A percentile compares a stretch with the other conserved stretches of the same genome.
Conservation (phyloP, 2,329 filamentous ascomycete species). For the Fusarium lyarnte region DNA sequence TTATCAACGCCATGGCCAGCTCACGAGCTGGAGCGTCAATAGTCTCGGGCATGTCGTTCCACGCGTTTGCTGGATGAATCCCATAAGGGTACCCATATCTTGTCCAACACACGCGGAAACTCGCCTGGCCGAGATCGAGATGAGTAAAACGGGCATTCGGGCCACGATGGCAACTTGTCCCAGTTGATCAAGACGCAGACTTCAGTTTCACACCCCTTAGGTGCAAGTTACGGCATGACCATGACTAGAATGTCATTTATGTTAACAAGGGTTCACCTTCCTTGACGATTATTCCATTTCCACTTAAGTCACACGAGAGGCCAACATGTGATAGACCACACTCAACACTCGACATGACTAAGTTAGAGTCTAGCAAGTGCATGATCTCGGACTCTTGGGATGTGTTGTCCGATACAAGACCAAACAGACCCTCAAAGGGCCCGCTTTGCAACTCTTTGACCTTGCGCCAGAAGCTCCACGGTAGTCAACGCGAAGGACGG, state of each 20-base stretch:
- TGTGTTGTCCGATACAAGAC: slow-evolving; percentile 5
- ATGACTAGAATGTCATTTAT: not conserved
- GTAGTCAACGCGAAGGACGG: not conserved
- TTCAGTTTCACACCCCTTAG: slow-evolving; percentile 3
- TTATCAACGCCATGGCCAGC: slow-evolving; percentile 25
- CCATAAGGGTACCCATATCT: not conserved
- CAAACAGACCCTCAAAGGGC: slow-evolving; percentile 1
- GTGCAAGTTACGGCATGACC: not conserved
- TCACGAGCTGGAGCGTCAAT: slow-evolving; percentile 10
- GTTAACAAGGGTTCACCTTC: slow-evolving; percentile 6
- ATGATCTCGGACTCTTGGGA: slow-evolving; percentile 2
- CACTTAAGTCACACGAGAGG: slow-evolving; percentile 17
- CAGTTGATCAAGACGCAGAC: not conserved
- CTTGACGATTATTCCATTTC: slow-evolving; percentile 25
- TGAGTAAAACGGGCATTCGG: not conserved
- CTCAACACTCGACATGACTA: slow-evolving; percentile 7
- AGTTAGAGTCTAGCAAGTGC: slow-evolving; percentile 3
- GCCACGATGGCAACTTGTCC: slow-evolving; percentile 2
- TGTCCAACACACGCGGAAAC: not conserved
- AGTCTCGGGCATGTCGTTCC: slow-evolving; percentile 9
- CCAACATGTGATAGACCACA: too few relatives aligned
- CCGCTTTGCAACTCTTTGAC: not conserved
- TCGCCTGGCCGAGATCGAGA: not conserved
- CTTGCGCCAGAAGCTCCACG: not conserved
- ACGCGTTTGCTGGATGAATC: not conserved